Base-by-base conservation (phyloP, 495 filamentous ascomycete genomes). In the Xylaria longipes region DNA sequence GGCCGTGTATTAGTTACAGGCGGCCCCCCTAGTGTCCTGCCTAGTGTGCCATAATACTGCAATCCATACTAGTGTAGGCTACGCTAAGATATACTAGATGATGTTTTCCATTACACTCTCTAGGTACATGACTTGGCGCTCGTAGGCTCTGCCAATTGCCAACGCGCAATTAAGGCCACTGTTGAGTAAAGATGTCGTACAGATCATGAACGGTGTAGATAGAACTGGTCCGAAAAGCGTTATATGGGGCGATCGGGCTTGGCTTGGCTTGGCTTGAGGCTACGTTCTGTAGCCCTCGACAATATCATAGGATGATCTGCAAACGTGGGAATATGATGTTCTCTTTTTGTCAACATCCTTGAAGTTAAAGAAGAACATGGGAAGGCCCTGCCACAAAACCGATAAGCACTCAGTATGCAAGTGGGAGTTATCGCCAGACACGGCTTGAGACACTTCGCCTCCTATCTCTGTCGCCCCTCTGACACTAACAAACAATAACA, bases 321-420 rank as follows among this genome's bases (percentile, higher is more conserved):
- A 60, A 22, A 7, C 57, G 33, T 17, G 20, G 17, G 22, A 22
- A 60, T 17, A 52, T 17, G 31, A 52, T 33, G 9, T 8, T 12
- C 17, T 50, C 43, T 52, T 66, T 66, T 66, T 50, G 43, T 66
- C 63, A 52, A 66, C 63, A 66, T 66, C 63, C 63, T 52, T 50
- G 63, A 52, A 31, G 39, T 3, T 3, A 12, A 60, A 35, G 8
- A 12, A 60, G 57, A n/a, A n/a, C 31, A 37, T 22, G 31, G 57
- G 20, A 17, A 29, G 48, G 50, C 50, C 50, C 50, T 56, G 50
- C 50, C 27, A n/a, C n/a, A n/a, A n/a, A n/a, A n/a, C n/a, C n/a
- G n/a, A n/a, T n/a, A n/a, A n/a, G n/a, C n/a, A n/a, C n/a, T n/a
- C n/a, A n/a, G n/a, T n/a, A 11, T 50, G 46, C 11, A 6, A 17